Evolutionary conservation across 1,139 yeast genomes (phyloP).

Genomic region (Scheffersomyces titani): DNA sequence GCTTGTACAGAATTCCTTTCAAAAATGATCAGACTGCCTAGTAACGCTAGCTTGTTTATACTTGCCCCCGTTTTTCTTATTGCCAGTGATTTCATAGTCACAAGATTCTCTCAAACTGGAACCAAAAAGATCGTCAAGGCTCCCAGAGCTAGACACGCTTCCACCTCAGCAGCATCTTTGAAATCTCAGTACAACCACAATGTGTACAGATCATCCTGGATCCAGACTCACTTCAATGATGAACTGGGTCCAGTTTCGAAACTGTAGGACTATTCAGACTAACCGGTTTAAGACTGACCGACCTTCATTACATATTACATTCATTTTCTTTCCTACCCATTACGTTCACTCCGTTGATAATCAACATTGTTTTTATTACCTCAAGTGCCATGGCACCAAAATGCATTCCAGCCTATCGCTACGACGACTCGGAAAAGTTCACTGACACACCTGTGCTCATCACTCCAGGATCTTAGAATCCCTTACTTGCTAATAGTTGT

Average conservation of each 20-base stretch:
- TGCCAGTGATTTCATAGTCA: constrained; percentile 18
- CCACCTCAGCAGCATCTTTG: neutral
- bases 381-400: neutral
- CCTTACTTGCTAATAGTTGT: too few species aligned
- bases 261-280: neutral
- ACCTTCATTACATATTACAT: neutral
- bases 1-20: neutral
- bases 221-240: neutral
- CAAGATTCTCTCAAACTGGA: constrained; percentile 15
- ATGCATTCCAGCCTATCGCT: neutral
- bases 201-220: neutral
- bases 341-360: neutral
- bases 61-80: constrained; percentile 20
- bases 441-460: neutral
- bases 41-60: constrained; percentile 17
- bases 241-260: neutral
- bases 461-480: neutral
- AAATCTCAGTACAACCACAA: neutral
- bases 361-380: neutral
- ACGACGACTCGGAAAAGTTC: neutral
- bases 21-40: constrained; percentile 13
- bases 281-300: neutral
- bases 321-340: neutral
- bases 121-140: constrained; percentile 13
- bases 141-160: neutral